These are phyloP conservation scores for Neurospora crassa DNA, from an alignment of 2,329 filamentous ascomycete genomes.

Conservation along the genomic window DNA sequence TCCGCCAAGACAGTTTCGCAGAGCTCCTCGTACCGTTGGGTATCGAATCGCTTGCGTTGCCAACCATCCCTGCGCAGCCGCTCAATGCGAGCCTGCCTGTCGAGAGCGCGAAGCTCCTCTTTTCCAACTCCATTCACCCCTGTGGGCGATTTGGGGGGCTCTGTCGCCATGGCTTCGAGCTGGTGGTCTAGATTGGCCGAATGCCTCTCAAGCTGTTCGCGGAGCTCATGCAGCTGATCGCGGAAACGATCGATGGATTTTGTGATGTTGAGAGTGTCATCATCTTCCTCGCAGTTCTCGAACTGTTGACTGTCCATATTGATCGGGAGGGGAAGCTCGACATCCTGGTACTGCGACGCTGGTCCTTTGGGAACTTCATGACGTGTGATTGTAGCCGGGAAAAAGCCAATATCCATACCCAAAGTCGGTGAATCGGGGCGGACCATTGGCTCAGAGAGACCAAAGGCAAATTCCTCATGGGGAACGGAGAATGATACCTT, in stretches of 20 bases:
- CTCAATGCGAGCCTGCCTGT: constrained; percentile 43
- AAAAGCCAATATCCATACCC: constrained; percentile 39
- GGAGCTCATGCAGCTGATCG: constrained; percentile 37
- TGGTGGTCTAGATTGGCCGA: constrained; percentile 35
- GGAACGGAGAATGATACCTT: constrained; percentile 35
- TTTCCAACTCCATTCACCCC: constrained; percentile 16
- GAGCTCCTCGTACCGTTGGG: constrained; percentile 41
- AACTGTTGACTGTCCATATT: constrained; percentile 11
- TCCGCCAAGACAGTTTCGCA: constrained; percentile 43
- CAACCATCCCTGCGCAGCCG: constrained; percentile 44
- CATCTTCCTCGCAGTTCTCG: constrained; percentile 10
- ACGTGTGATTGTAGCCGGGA: constrained; percentile 16
- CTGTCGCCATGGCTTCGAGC: constrained; percentile 17
- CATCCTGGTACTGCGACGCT: constrained; percentile 12
- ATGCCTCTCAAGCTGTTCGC: constrained; percentile 39
- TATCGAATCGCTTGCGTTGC: constrained; percentile 46
- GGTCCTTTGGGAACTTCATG: constrained; percentile 21
- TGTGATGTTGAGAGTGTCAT: constrained; percentile 28
- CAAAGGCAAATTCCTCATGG: constrained; percentile 23
- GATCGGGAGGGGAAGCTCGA: constrained; percentile 13
- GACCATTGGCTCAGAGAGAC: constrained; percentile 35
- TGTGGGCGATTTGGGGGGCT: constrained; percentile 9
- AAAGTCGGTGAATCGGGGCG: constrained; percentile 53
- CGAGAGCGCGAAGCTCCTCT: constrained; percentile 29
- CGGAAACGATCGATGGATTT: constrained; percentile 40